Percentiles rank a stretch among this genome's conserved stretches.
phyloP scores from a whole-genome alignment of 495 filamentous ascomycete species.

The Mytilinidion resinicola region DNA sequence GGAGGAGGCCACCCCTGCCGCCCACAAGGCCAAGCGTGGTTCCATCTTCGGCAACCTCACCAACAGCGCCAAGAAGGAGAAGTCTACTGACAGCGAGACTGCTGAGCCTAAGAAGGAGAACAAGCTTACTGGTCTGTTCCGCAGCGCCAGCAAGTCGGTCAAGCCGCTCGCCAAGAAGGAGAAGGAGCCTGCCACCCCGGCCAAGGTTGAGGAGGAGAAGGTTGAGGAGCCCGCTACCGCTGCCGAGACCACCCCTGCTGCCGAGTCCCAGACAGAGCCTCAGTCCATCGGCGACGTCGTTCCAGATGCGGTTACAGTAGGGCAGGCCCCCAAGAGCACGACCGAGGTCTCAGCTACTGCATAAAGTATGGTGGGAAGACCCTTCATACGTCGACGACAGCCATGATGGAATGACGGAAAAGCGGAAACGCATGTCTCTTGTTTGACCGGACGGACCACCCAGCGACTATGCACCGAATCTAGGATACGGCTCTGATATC shows the following conservation, averaged over 20 bases:
- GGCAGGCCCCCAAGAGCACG: conserved; percentile 32
- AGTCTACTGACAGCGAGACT: conserved; percentile 8
- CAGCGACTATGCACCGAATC: conserved; percentile 19
- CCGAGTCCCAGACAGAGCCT: conserved; percentile 5
- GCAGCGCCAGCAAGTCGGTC: conserved; percentile 25
- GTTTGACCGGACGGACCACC: conserved; percentile 28
- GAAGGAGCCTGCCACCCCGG: conserved; percentile 35
- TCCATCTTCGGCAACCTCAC: conserved; percentile 38
- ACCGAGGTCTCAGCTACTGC: conserved; percentile 39
- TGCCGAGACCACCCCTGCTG: conserved; percentile 14
- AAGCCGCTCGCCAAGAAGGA: conserved; percentile 30
- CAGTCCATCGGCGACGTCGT: conserved; percentile 36
- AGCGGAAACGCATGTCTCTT: conserved; percentile 27
- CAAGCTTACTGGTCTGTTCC: conserved; percentile 22
- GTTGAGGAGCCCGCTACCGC: not conserved
- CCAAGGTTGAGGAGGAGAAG: conserved; percentile 37
- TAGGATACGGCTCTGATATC: conserved; percentile 7
- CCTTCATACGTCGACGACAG: conserved; percentile 24
- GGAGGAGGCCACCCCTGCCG: conserved; percentile 13
- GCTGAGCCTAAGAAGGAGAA: conserved; percentile 11
- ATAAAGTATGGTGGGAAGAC: conserved; percentile 36
- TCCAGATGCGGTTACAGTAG: conserved; percentile 33
- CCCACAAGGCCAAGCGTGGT: conserved; percentile 35
- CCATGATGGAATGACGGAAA: conserved; percentile 31
- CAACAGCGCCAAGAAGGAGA: conserved; percentile 30